These are phyloP conservation scores for Penicillium maclennaniae DNA, from an alignment of 495 filamentous ascomycete genomes.

Conservation along the genomic window DNA sequence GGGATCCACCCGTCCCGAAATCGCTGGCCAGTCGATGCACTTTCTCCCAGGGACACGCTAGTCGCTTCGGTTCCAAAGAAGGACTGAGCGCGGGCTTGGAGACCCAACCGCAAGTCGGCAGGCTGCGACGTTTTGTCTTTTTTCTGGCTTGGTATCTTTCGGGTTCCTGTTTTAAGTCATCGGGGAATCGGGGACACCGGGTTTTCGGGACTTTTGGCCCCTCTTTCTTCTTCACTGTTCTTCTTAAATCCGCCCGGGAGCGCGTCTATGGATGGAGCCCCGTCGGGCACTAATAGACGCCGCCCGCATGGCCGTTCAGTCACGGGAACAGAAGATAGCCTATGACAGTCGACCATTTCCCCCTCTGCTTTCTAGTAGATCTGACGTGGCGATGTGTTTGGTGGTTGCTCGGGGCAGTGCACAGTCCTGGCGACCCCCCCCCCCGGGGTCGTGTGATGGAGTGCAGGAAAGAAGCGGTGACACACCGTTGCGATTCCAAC, in stretches of 20 bases:
- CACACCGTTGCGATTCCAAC: constrained; percentile 10
- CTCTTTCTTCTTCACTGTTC: constrained; percentile 1
- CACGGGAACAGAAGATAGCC: constrained; percentile 36
- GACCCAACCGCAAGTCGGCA: constrained; percentile 17
- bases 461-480: constrained; percentile 7
- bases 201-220: not conserved
- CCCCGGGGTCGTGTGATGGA: constrained; percentile 23
- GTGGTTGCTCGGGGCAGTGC: constrained; percentile 8
- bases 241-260: constrained; percentile 27
- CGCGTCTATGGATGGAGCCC: constrained; percentile 31
- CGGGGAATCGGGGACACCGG: not conserved
- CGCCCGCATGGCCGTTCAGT: constrained; percentile 39
- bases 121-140: constrained; percentile 14
- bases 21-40: constrained; percentile 27
- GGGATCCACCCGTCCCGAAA: constrained; percentile 21
- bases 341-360: constrained; percentile 15
- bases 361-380: not conserved
- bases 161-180: constrained; percentile 10
- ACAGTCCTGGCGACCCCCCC: not conserved
- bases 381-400: constrained; percentile 16
- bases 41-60: constrained; percentile 25
- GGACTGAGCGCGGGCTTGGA: constrained; percentile 24
- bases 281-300: constrained; percentile 35
- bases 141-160: constrained; percentile 3
- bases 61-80: constrained; percentile 15